Evolutionary conservation across 2,329 filamentous ascomycete species (phyloP).

Genomic region (Penicillium brasilianum): DNA sequence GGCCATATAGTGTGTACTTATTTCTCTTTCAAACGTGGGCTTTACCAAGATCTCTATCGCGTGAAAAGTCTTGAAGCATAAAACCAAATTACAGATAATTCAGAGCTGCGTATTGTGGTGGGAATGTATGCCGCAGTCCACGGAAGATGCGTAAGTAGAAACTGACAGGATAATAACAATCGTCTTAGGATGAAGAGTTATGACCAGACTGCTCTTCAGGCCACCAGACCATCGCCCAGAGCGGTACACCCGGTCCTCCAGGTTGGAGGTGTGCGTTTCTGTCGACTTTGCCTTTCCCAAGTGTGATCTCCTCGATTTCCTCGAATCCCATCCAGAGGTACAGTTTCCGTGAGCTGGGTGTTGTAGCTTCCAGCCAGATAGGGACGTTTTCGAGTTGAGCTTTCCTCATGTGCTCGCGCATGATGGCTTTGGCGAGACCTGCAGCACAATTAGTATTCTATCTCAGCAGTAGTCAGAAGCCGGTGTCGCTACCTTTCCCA

Average conservation of each 20-base stretch:
- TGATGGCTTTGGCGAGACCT: constrained; percentile 31
- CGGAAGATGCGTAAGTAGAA: not conserved
- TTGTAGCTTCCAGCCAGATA: constrained; percentile 34
- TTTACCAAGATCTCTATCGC: not conserved
- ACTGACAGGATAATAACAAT: not conserved
- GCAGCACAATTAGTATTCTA: not conserved
- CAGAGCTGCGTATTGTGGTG: not conserved
- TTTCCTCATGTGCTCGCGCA: constrained; percentile 23
- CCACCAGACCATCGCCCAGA: constrained; percentile 37
- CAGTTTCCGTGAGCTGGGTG: constrained; percentile 21
- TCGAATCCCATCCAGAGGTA: constrained; percentile 32
- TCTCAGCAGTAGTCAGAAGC: not conserved
- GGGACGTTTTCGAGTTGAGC: constrained; percentile 27
- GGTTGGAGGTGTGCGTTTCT: constrained; percentile 22
- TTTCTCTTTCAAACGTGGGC: not conserved
- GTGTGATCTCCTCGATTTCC: constrained; percentile 27
- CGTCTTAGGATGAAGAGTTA: not conserved
- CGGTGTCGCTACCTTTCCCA: constrained; percentile 23
- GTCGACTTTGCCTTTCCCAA: constrained; percentile 30
- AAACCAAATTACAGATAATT: not conserved
- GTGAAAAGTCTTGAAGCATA: not conserved
- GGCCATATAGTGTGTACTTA: not conserved
- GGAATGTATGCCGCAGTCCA: not conserved
- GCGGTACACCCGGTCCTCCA: constrained; percentile 24
- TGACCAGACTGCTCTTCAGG: constrained; percentile 11